These are phyloP conservation scores for Rosa lucieae DNA, from an alignment of 306 rosid genomes.

Conservation along the genomic window DNA sequence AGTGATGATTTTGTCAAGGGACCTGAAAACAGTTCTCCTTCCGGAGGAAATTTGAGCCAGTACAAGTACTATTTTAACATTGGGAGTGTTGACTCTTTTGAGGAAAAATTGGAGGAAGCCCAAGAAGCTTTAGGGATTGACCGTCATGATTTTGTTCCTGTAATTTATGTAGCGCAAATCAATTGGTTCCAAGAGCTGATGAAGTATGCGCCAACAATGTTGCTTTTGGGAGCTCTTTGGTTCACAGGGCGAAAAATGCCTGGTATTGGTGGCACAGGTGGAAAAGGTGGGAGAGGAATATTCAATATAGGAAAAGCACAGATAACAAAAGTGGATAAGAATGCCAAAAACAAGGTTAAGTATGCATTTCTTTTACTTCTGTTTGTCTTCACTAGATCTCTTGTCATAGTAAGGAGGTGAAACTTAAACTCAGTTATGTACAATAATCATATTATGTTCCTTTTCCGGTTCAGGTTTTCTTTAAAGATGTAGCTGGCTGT, in stretches of 20 bases:
- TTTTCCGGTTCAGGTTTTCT: constrained; percentile 52
- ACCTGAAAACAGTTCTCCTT: constrained; percentile 35
- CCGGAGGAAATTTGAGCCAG: constrained; percentile 47
- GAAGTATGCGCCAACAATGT: constrained; percentile 63
- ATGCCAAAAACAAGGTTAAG: constrained; percentile 83
- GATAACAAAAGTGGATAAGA: constrained; percentile 78
- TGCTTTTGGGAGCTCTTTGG: constrained; percentile 64
- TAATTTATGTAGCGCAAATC: constrained; percentile 68
- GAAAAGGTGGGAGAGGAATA: constrained; percentile 81
- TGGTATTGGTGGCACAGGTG: constrained; percentile 60
- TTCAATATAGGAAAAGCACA: constrained; percentile 90
- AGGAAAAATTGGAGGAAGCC: constrained; percentile 95
- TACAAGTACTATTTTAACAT: constrained; percentile 79
- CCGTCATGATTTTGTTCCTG: constrained; percentile 81
- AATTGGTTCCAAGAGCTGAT: constrained; percentile 71
- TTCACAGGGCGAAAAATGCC: constrained; percentile 69
- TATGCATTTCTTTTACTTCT: constrained; percentile 1
- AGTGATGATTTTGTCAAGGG: constrained; percentile 56
- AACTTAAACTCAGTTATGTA: background rate
- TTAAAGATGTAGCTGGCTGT: constrained; percentile 96
- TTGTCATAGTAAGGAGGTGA: background rate
- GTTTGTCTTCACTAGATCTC: constrained; percentile 20
- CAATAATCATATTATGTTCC: constrained; percentile 1
- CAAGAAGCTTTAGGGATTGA: constrained; percentile 79
- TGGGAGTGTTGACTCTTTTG: constrained; percentile 91